Evolutionary conservation across 2,329 filamentous ascomycete genomes (phyloP).

Genomic region (Penicillium polonicum): DNA sequence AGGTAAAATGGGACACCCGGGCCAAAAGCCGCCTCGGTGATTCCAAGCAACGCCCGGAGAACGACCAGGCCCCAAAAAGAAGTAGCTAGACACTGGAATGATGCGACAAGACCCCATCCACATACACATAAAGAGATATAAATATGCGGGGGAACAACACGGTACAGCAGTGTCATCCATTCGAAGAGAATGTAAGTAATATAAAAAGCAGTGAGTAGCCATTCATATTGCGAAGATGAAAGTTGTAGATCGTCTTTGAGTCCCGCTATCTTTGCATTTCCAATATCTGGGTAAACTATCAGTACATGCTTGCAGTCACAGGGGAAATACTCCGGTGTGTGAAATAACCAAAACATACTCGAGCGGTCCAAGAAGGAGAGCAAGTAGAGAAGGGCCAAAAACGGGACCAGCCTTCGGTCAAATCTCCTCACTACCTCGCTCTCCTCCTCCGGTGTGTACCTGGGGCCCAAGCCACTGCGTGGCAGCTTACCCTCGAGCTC

Average conservation of each 20-base stretch:
- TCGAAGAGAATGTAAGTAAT: constrained; percentile 64
- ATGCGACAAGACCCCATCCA: constrained; percentile 76
- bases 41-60: constrained; percentile 49
- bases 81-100: constrained; percentile 66
- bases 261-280: constrained; percentile 63
- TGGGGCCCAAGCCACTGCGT: constrained; percentile 26
- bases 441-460: constrained; percentile 65
- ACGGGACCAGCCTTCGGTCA: constrained; percentile 73
- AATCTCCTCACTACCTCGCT: constrained; percentile 68
- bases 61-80: constrained; percentile 59
- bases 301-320: constrained; percentile 9
- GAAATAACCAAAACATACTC: constrained; percentile 55
- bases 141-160: constrained; percentile 59
- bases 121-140: constrained; percentile 63
- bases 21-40: constrained; percentile 62
- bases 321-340: not conserved
- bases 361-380: constrained; percentile 83
- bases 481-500: constrained; percentile 20
- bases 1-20: constrained; percentile 65
- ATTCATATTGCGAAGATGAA: constrained; percentile 58
- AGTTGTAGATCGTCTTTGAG: constrained; percentile 55
- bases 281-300: constrained; percentile 48
- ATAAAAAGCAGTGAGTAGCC: constrained; percentile 63
- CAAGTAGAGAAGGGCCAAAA: constrained; percentile 79
- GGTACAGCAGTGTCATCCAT: constrained; percentile 66